These are phyloP conservation scores for Metschnikowia picachoensis DNA, from an alignment of 805 yeast species.

Conservation along the genomic window DNA sequence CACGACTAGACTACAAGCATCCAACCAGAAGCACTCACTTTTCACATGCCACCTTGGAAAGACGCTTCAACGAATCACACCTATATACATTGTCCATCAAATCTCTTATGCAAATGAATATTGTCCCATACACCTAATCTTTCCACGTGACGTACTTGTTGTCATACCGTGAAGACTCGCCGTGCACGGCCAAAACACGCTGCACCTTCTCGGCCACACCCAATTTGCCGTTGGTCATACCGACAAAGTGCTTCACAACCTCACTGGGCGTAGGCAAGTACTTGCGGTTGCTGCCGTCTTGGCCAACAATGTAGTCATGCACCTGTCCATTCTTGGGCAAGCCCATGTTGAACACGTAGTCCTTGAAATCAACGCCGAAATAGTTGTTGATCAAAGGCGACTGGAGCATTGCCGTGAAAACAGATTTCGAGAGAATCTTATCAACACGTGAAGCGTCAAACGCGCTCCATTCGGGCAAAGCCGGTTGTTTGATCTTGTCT, in stretches of 20 bases:
- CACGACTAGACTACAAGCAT: no score
- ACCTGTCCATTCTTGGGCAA: conserved; percentile 72
- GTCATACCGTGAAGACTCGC: conserved; percentile 38
- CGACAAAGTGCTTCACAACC: conserved; percentile 59
- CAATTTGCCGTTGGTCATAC: conserved; percentile 45
- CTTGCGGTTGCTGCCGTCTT: conserved; percentile 59
- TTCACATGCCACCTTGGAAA: no score
- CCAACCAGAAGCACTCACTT: no score
- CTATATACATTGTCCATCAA: no score
- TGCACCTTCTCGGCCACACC: conserved; percentile 63
- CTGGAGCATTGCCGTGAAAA: conserved; percentile 15
- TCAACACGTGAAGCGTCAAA: conserved; percentile 25
- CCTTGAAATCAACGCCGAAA: conserved; percentile 36
- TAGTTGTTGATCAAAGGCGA: conserved; percentile 37
- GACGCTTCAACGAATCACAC: no score
- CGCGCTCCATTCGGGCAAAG: conserved; percentile 42
- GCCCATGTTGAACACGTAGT: conserved; percentile 67
- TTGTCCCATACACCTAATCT: conserved; percentile 14
- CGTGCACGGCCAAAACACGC: conserved; percentile 56
- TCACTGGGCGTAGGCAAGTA: conserved; percentile 68
- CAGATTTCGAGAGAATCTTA: conserved; percentile 19
- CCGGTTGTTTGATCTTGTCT: conserved; percentile 56
- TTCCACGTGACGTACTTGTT: conserved; percentile 42
- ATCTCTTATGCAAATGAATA: not conserved
- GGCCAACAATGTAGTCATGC: conserved; percentile 63